Evolutionary conservation across 2,329 filamentous ascomycete genomes (phyloP), one percentile per base, ranked within the genome.

Genomic region (Cladosporium colombiae): DNA sequence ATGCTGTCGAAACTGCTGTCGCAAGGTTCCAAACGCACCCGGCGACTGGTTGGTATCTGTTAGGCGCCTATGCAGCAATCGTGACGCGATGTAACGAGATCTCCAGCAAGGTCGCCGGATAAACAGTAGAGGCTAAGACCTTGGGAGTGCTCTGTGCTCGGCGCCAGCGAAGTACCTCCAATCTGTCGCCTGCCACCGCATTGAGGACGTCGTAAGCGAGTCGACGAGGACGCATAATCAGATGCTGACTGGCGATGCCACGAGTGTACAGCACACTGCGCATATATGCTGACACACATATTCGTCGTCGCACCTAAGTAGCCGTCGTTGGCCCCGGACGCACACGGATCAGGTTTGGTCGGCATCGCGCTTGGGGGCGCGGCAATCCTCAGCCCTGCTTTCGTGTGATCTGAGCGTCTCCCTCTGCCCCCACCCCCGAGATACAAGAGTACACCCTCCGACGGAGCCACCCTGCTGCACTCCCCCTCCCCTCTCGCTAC

Each of bases 111-210:
- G 61, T 16, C 21, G 50, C 50, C 61, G 61, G 61, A 25, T 56
- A 40, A 63, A 44, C 23, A 29, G 27, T n/a, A 18, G 18, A 55
- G 60, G 61, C 61, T 63, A 63, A 56, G 61, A 27, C 50, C 61
- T 63, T 63, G 61, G 61, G 8, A 33, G 50, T 63, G 49, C 50
- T 63, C 61, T 56, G 49, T 63, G 61, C 61, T 63, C 61, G 61
- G 61, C 61, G 37, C 33, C 49, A 56, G 61, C 35, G 50, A 49
- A 11, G 18, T 37, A 18, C 52, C 58, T 49, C 59, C 29, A 33
- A 33, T 55, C 52, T 55, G 52, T 33, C 23, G 49, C 49, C 49
- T 53, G 49, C 23, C 49, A 53, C 27, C 40, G 40, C 40, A 46
- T 46, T 21, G n/a, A 23, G 40, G 40, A 46, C 40, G 40, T 46